Evolutionary conservation across 1,139 yeast species (phyloP).

Genomic region (Torulaspora globosa): DNA sequence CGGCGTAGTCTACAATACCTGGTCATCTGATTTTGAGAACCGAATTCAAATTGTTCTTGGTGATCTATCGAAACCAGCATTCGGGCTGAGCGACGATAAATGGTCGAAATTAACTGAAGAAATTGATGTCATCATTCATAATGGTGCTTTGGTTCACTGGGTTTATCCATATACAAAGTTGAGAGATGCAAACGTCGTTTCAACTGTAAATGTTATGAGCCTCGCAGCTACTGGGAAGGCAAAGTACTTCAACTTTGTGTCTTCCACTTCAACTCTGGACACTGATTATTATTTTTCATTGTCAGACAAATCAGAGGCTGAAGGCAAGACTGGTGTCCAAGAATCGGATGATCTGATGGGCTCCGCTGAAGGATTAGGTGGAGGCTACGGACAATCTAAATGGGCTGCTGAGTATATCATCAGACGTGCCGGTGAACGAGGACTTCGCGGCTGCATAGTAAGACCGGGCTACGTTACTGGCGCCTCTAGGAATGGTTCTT

Average conservation of each 20-base stretch:
- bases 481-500: constrained; percentile 72
- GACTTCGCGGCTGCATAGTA: constrained; percentile 81
- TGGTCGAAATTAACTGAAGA: constrained; percentile 58
- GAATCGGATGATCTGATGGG: constrained; percentile 83
- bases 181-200: constrained; percentile 88
- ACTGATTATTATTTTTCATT: constrained; percentile 72
- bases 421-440: constrained; percentile 81
- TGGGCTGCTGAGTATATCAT: constrained; percentile 95
- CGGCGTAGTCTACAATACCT: constrained; percentile 76
- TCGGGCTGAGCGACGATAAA: constrained; percentile 58
- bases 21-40: constrained; percentile 61
- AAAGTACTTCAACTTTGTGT: constrained; percentile 83
- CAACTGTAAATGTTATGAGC: constrained; percentile 80
- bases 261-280: constrained; percentile 91
- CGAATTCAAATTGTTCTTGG: constrained; percentile 75
- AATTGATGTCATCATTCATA: constrained; percentile 84
- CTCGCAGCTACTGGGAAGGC: constrained; percentile 79
- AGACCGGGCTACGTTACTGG: constrained; percentile 98
- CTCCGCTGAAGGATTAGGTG: constrained; percentile 73
- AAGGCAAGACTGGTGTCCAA: constrained; percentile 68
- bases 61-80: constrained; percentile 64
- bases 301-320: constrained; percentile 62
- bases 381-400: constrained; percentile 95
- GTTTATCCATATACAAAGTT: constrained; percentile 88
- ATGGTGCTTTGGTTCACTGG: constrained; percentile 99